Conservation (phyloP, 2,329 filamentous ascomycete genomes). For the Alternaria brassicae region DNA sequence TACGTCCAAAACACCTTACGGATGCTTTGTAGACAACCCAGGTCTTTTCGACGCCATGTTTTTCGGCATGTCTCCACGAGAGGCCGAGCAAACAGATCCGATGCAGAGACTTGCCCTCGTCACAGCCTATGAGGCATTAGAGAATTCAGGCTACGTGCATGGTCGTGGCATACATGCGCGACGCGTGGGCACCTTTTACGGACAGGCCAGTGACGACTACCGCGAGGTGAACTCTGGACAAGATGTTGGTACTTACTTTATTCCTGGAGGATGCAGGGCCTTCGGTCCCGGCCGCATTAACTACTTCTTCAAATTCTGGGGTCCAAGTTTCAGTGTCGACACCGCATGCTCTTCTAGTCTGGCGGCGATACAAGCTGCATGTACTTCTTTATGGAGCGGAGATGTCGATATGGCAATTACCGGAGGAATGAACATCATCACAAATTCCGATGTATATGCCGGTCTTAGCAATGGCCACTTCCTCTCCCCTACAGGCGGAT, state of each 20-base stretch:
- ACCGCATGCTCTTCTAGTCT: constrained; percentile 49
- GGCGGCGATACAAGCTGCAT: constrained; percentile 37
- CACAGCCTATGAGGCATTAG: constrained; percentile 39
- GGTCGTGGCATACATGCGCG: background rate
- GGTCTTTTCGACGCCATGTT: constrained; percentile 37
- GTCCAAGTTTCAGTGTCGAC: constrained; percentile 53
- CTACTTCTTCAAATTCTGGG: constrained; percentile 43
- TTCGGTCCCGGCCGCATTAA: constrained; percentile 62
- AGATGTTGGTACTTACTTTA: constrained; percentile 62
- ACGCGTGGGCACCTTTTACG: constrained; percentile 47
- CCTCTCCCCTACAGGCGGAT: constrained; percentile 34
- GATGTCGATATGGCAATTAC: constrained; percentile 38
- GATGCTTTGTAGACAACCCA: background rate
- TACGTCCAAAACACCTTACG: background rate
- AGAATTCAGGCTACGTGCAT: constrained; percentile 29
- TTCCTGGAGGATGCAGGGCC: constrained; percentile 61
- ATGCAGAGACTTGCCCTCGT: constrained; percentile 29
- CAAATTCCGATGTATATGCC: constrained; percentile 42
- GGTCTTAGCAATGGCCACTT: constrained; percentile 34
- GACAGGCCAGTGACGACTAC: constrained; percentile 44
- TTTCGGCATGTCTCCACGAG: constrained; percentile 41
- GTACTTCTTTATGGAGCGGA: constrained; percentile 38
- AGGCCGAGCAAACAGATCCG: constrained; percentile 37
- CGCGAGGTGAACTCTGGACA: constrained; percentile 29
- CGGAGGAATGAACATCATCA: constrained; percentile 37